Base-by-base conservation (phyloP, 2,329 filamentous ascomycete species). In the Lasiodiplodia sp. region DNA sequence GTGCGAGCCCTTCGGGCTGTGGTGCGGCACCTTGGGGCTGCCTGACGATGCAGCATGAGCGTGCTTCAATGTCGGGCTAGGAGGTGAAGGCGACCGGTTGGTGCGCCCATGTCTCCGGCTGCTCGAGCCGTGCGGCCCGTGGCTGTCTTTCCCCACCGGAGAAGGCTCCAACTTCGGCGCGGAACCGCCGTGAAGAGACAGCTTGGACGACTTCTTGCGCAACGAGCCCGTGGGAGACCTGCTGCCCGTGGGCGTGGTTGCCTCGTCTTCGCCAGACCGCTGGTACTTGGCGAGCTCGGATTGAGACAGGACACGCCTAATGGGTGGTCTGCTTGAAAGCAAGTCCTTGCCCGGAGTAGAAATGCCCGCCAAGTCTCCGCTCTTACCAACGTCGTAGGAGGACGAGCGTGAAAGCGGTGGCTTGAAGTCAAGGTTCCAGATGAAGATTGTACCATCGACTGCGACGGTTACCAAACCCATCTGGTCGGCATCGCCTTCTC, bases 301-400 rank as follows among this genome's bases (percentile, higher is more conserved):
- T 73, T 92, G 93, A 1, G 94, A 97, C 38, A 98, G 84, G 10
- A 99, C 92, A 67, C 92, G 91, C 66, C 96, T 87, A 40, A 98
- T 82, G 4, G 95, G 94, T 44, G 91, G 92, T 37, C 90, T 89
- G 66, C 69, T 80, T 1, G 75, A 75, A 8, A 80, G 67, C 2
- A 79, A 66, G 56, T 78, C 76, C 34, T 75, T 74, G 49, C 77
- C 78, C 10, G 67, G 58, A 16, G 73, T 75, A 6, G 77, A 75
- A 56, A 76, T 72, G 4, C 72, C 74, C n/a, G 79, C 71, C 10
- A 80, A 67, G 57, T 82, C 80, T 72, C 81, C 72, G 1, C 79
- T 79, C 62, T 75, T 78, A 7, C 78, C 78, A 34, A 77, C 58
- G 51, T 80, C 73, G 28, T 57, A 66, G 72, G 77, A 56, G 75